These are phyloP conservation scores for Houttuynia cordata DNA, from an alignment of 164 flowering plant genomes.

Conservation along the genomic window DNA sequence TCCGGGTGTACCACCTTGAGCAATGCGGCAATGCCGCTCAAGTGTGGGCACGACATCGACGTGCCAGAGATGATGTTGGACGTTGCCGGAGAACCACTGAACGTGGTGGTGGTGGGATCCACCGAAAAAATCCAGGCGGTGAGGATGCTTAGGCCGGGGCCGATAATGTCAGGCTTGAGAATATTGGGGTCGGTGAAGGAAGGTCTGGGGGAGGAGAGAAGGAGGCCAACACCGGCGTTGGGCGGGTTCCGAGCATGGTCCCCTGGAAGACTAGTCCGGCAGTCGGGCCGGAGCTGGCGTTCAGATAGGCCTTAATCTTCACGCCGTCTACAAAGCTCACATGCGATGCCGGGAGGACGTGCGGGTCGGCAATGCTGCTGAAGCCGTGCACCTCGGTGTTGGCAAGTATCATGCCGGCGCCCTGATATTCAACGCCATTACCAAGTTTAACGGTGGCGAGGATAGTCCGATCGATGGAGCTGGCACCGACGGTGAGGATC, in stretches of 20 bases:
- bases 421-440: not conserved
- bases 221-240: slow-evolving; percentile 44
- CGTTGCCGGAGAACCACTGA: no score
- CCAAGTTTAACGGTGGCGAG: slow-evolving; percentile 1
- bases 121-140: slow-evolving; percentile 60
- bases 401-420: slow-evolving; percentile 16
- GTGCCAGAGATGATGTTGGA: no score
- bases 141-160: slow-evolving; percentile 52
- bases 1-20: no score
- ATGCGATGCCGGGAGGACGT: slow-evolving; percentile 9
- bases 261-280: slow-evolving; percentile 11
- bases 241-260: slow-evolving; percentile 30
- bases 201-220: slow-evolving; percentile 76
- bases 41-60: no score
- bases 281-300: slow-evolving; percentile 5
- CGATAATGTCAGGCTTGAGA: slow-evolving; percentile 64
- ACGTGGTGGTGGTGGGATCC: slow-evolving; percentile 25
- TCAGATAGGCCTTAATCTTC: slow-evolving; percentile 3
- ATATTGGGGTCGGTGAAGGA: slow-evolving; percentile 44
- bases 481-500: slow-evolving; percentile 19
- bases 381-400: slow-evolving; percentile 7
- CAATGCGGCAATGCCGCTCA: no score
- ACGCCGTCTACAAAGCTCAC: slow-evolving; percentile 8
- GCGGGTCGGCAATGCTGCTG: slow-evolving; percentile 11
- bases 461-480: slow-evolving; percentile 9